Base-by-base conservation (phyloP, 371 early-diverging fungal species). In the Haplosporangium sp. region DNA sequence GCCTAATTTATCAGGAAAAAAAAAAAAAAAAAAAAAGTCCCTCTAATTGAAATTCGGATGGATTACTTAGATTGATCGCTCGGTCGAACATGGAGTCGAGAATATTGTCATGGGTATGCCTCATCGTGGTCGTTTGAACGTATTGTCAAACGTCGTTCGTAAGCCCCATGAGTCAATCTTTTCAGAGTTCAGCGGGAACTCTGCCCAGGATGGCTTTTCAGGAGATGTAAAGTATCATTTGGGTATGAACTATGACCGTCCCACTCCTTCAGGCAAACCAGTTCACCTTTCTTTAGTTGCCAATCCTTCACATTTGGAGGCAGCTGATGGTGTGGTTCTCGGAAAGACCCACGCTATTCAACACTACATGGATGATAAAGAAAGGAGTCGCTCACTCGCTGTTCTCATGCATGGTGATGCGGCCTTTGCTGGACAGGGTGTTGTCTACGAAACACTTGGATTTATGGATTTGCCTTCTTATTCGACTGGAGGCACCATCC, bases 151-250 rank as follows among this genome's bases (percentile, higher is more conserved):
- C 85, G 98, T 98, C 47, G 96, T 98, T 71, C 94, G 97, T 83
- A 98, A 98, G 88, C 98, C 98, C 65, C 94, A 95, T 84, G 97
- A 96, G 85, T 96, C 96, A 40, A 97, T 98, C 82, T 99, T 98
- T 85, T 94, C 95, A 77, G 97, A 99, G 85, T 97, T 99, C 88
- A 92, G 96, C 68, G 93, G 94, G 69, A 94, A 91, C 66, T 90
- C 93, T 50, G 89, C 89, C 59, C 93, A 91, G 44, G 99, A 98
- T 87, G 98, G 98, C 13, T 81, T 81, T 72, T 97, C 97, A 38
- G 99, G 99, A 77, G 99, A 99, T 85, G 99, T 96, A 72, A 98
- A 96, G 87, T 98, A 98, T 90, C 98, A 98, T 85, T 87, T 97
- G 83, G 97, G 97, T 71, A 97, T 96, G 97, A 97, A 95, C 89